phyloP scores from a whole-genome alignment of 2,329 filamentous ascomycete genomes.

The Xylaria sp. region DNA sequence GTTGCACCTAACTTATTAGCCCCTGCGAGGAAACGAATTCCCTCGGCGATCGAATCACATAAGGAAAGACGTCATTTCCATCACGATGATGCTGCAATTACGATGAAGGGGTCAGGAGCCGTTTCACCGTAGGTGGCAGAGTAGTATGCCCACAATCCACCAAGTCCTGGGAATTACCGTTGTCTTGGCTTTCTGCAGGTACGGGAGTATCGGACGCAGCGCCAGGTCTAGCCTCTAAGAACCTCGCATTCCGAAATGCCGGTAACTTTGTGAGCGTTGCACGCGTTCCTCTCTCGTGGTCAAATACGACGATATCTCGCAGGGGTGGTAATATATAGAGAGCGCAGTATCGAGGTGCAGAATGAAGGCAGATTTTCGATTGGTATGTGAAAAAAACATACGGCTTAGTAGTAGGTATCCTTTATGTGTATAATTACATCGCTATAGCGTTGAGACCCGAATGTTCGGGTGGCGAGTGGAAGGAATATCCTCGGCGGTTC shows the following conservation, averaged over 20 bases:
- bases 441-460: constrained; percentile 67
- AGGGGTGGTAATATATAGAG: background rate
- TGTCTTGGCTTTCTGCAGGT: constrained; percentile 40
- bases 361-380: constrained; percentile 54
- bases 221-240: constrained; percentile 63
- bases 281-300: background rate
- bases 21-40: constrained; percentile 58
- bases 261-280: constrained; percentile 70
- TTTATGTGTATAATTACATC: constrained; percentile 75
- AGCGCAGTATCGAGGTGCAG: background rate
- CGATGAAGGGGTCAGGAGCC: constrained; percentile 73
- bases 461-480: constrained; percentile 67
- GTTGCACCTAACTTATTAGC: constrained; percentile 55
- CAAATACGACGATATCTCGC: background rate
- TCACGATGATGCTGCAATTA: constrained; percentile 73
- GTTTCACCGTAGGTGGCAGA: constrained; percentile 73
- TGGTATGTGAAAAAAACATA: constrained; percentile 55
- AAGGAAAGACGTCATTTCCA: constrained; percentile 70
- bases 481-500: constrained; percentile 42
- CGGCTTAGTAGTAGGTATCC: constrained; percentile 61
- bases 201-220: constrained; percentile 44
- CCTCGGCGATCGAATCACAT: constrained; percentile 62
- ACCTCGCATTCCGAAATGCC: constrained; percentile 69
- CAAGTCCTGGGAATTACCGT: constrained; percentile 59
- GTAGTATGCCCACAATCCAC: constrained; percentile 71